A percentile compares a stretch with the other conserved stretches of the same genome.
phyloP scores from a whole-genome alignment of 345 rosid genomes.

The Eucalyptus cloeziana region DNA sequence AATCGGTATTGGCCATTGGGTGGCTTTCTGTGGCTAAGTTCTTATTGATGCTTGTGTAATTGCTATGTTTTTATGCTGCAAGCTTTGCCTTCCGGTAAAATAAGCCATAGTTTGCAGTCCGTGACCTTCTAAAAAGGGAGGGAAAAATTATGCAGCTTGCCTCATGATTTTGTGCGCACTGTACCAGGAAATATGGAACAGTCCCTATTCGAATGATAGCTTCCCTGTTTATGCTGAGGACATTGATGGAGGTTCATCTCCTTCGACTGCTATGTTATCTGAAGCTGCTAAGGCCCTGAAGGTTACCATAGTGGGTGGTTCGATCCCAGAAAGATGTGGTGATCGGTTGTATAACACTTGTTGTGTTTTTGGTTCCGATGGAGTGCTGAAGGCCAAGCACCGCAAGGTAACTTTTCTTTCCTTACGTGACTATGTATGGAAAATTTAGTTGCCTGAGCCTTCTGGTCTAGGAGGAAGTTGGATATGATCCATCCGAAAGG shows the following conservation, averaged over 20 bases:
- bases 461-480: neutral
- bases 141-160: neutral
- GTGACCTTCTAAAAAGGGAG: neutral
- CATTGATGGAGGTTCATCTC: conserved; percentile 67
- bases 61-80: neutral
- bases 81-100: neutral
- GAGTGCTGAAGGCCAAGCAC: conserved; percentile 77
- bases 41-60: neutral
- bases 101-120: neutral
- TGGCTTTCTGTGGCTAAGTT: neutral
- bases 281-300: conserved; percentile 50
- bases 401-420: conserved; percentile 41
- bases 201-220: conserved; percentile 82
- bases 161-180: neutral
- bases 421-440: neutral
- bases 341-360: conserved; percentile 76
- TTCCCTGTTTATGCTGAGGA: conserved; percentile 88
- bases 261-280: conserved; percentile 78
- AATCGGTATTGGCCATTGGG: neutral
- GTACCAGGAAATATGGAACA: conserved; percentile 87
- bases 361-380: conserved; percentile 68
- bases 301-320: conserved; percentile 86
- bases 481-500: neutral
- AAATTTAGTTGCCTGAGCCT: neutral
- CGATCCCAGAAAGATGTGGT: conserved; percentile 64